Percentiles rank a stretch among this genome's conserved stretches.
These are phyloP conservation scores for Elongisporangium undulatum DNA, from an alignment of 352 stramenopile species.

Conservation along the genomic window DNA sequence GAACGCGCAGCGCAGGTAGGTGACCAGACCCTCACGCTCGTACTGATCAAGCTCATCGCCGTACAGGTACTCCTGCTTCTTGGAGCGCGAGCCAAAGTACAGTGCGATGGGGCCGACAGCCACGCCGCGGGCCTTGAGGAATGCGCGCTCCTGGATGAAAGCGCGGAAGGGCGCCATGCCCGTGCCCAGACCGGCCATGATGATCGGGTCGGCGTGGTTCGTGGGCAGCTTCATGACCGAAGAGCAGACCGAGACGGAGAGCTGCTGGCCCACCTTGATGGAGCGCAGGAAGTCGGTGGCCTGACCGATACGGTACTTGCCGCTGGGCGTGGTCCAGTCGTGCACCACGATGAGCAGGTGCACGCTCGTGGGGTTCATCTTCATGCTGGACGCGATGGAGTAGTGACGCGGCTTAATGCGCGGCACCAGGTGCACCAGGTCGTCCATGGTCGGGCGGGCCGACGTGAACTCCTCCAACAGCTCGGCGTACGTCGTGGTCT, in stretches of 20 bases:
- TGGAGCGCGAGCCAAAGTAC: slow-evolving; percentile 95
- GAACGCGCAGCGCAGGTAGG: slow-evolving; percentile 81
- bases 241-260: slow-evolving; percentile 67
- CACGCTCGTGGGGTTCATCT: slow-evolving; percentile 78
- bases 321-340: slow-evolving; percentile 78
- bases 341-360: slow-evolving; percentile 86
- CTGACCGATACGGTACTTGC: slow-evolving; percentile 61
- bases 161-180: slow-evolving; percentile 89
- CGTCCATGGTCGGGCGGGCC: slow-evolving; percentile 48
- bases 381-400: slow-evolving; percentile 88
- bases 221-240: slow-evolving; percentile 75
- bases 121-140: slow-evolving; percentile 54
- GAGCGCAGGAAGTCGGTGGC: slow-evolving; percentile 56
- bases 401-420: slow-evolving; percentile 89
- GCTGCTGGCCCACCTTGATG: slow-evolving; percentile 40
- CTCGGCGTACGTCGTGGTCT: slow-evolving; percentile 76
- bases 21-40: slow-evolving; percentile 77
- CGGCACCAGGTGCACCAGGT: slow-evolving; percentile 70
- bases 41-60: slow-evolving; percentile 87
- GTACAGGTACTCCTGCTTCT: slow-evolving; percentile 96
- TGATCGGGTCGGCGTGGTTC: slow-evolving; percentile 66
- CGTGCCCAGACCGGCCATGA: slow-evolving; percentile 86
- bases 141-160: slow-evolving; percentile 88
- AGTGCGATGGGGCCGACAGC: slow-evolving; percentile 75
- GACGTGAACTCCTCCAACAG: slow-evolving; percentile 72